These are phyloP conservation scores for Fraxinus sp. DNA, from an alignment of 305 asterid species.

Conservation along the genomic window DNA sequence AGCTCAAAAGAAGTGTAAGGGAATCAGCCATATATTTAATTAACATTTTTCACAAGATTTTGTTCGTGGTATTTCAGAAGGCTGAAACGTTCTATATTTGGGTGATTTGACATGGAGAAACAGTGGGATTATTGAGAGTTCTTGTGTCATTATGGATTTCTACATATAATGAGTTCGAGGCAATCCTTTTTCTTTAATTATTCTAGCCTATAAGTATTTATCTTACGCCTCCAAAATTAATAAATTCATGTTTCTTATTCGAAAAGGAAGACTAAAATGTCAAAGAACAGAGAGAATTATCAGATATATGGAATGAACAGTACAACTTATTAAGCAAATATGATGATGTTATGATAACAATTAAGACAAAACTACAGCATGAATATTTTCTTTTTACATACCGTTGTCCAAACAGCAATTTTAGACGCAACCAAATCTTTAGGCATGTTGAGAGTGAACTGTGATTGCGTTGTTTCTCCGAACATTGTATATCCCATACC, in stretches of 20 bases:
- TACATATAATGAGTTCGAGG: not conserved
- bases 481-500: too few relatives aligned
- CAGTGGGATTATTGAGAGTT: not conserved
- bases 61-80: not conserved
- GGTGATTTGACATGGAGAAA: not conserved
- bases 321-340: not conserved
- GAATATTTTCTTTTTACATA: too few relatives aligned
- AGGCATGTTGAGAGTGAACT: too few relatives aligned
- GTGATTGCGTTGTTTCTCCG: too few relatives aligned
- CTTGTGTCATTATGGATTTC: not conserved
- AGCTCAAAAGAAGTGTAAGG: not conserved
- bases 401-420: too few relatives aligned
- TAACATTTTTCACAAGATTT: not conserved
- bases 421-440: too few relatives aligned
- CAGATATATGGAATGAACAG: not conserved
- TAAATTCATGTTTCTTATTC: not conserved
- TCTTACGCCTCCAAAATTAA: not conserved
- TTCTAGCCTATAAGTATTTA: not conserved
- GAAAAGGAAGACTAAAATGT: not conserved
- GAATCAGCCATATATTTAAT: not conserved
- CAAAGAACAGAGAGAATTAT: constrained; percentile 19
- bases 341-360: not conserved
- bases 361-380: too few relatives aligned
- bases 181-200: not conserved
- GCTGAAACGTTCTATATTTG: not conserved